phyloP scores from a whole-genome alignment of 306 rosid species.

The Ochetophila trinervis region DNA sequence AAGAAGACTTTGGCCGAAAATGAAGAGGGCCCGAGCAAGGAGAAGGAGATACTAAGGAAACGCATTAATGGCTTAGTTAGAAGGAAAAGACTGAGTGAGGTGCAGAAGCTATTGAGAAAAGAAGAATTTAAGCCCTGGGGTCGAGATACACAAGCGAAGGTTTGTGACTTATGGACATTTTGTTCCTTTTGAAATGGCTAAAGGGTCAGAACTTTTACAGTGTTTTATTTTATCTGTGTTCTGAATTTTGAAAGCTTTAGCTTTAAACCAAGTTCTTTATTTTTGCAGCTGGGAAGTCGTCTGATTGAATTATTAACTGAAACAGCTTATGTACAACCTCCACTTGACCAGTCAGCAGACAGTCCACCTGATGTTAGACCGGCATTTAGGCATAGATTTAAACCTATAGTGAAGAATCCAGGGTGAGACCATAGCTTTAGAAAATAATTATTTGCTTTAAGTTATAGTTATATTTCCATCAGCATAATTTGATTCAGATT shows the following conservation, averaged over 20 bases:
- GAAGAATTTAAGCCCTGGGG: conserved; percentile 68
- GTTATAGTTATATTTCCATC: not conserved
- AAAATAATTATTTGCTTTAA: conserved; percentile 1
- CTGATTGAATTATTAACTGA: conserved; percentile 66
- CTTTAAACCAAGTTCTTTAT: conserved; percentile 22
- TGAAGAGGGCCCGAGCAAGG: conserved; percentile 44
- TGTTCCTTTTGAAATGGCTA: conserved; percentile 1
- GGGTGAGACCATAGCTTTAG: conserved; percentile 42
- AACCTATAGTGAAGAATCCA: conserved; percentile 45
- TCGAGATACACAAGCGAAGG: conserved; percentile 80
- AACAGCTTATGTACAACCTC: conserved; percentile 72
- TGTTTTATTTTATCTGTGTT: not conserved
- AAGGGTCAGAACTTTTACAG: not conserved
- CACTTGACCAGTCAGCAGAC: conserved; percentile 63
- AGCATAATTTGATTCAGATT: not conserved
- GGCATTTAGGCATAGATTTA: conserved; percentile 72
- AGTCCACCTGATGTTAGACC: conserved; percentile 81
- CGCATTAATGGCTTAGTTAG: conserved; percentile 57
- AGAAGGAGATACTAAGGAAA: conserved; percentile 56
- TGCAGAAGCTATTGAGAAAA: conserved; percentile 53
- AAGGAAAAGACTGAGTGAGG: conserved; percentile 49
- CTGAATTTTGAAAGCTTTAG: conserved; percentile 14
- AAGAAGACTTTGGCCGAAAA: conserved; percentile 34
- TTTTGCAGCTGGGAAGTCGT: conserved; percentile 77
- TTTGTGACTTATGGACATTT: conserved; percentile 21